Conservation (phyloP, 306 rosid species). For the Alnus glutinosa region DNA sequence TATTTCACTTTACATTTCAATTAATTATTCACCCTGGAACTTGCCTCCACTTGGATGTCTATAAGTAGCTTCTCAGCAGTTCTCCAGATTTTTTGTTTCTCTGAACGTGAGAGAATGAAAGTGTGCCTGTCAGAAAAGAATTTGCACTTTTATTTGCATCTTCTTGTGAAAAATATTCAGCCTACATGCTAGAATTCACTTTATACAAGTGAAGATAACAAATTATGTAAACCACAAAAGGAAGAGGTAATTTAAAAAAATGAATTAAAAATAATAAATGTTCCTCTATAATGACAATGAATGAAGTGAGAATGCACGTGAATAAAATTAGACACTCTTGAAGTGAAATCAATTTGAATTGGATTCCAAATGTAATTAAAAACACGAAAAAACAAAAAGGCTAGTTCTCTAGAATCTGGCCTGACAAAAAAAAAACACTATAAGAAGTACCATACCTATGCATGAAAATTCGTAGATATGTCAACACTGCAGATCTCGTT, state of each 20-base stretch:
- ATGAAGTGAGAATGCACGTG: background rate
- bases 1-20: constrained; percentile 8
- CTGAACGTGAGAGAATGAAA: constrained; percentile 64
- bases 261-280: background rate
- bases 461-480: constrained; percentile 91
- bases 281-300: background rate
- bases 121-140: constrained; percentile 75
- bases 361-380: background rate
- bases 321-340: background rate
- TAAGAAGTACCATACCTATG: constrained; percentile 59
- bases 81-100: constrained; percentile 82
- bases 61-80: constrained; percentile 84
- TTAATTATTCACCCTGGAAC: constrained; percentile 31
- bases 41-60: constrained; percentile 99
- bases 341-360: background rate
- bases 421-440: constrained; percentile 25
- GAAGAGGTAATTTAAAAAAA: background rate
- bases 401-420: constrained; percentile 21
- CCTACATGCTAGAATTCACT: background rate
- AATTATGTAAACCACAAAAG: background rate
- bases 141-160: constrained; percentile 20
- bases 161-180: constrained; percentile 14
- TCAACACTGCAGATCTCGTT: constrained; percentile 84
- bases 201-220: background rate
- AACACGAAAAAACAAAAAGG: background rate